Percentiles rank a stretch among this genome's conserved stretches.
Conservation (phyloP, 2,329 filamentous ascomycete genomes). For the Scedosporium minutisporum region DNA sequence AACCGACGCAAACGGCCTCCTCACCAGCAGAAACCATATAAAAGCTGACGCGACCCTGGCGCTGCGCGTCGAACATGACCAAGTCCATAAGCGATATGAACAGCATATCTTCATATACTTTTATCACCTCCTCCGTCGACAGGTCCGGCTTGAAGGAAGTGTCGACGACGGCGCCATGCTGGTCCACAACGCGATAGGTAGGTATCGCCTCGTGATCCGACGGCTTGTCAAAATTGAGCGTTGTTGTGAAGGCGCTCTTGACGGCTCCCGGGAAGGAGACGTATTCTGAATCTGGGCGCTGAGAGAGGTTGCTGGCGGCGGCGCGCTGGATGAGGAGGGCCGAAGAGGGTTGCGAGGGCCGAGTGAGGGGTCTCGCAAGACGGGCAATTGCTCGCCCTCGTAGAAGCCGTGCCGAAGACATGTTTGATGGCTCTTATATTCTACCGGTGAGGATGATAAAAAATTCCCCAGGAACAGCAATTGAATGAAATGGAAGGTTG, state of each 20-base stretch:
- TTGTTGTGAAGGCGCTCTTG: conserved; percentile 82
- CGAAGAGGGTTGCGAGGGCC: conserved; percentile 10
- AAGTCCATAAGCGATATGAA: conserved; percentile 79
- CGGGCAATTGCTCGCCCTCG: conserved; percentile 16
- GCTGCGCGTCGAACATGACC: conserved; percentile 96
- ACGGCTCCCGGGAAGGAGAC: conserved; percentile 87
- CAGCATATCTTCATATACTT: conserved; percentile 57
- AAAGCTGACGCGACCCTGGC: conserved; percentile 88
- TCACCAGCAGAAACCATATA: conserved; percentile 96
- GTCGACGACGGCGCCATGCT: conserved; percentile 77
- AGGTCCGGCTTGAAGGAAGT: conserved; percentile 59
- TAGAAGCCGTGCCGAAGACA: conserved; percentile 16
- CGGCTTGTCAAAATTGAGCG: conserved; percentile 68
- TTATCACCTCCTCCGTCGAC: conserved; percentile 49
- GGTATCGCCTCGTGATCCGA: conserved; percentile 66
- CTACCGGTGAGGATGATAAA: background rate
- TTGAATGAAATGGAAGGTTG: background rate
- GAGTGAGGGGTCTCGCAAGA: conserved; percentile 11
- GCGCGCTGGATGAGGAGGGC: conserved; percentile 18
- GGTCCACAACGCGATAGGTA: conserved; percentile 86
- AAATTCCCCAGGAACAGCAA: background rate
- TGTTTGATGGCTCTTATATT: background rate
- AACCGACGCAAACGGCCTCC: conserved; percentile 87
- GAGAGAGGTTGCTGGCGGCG: conserved; percentile 42
- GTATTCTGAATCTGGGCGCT: conserved; percentile 43